Base-by-base conservation (phyloP, 2,329 filamentous ascomycete species). In the Purpureocillium lavendulum region DNA sequence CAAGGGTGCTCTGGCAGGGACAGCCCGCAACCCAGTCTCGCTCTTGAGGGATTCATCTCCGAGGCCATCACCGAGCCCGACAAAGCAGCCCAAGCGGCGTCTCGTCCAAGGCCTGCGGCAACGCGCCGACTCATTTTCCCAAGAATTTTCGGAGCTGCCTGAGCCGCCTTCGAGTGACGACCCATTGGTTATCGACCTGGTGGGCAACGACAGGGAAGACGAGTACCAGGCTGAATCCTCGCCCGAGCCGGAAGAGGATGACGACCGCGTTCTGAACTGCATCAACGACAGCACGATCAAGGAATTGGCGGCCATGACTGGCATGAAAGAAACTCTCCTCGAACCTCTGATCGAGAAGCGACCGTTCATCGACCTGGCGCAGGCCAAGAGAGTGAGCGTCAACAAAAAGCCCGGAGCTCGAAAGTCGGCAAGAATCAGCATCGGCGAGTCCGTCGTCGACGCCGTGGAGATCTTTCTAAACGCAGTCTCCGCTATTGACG, bases 401-500 rank as follows among this genome's bases (percentile, higher is more conserved):
- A 60, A 57, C 41, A 68, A 73, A 43, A 69, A 68, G 40, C 56
- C 63, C 4, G 67, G 66, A 34, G 64, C 68, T n/a, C 56, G 62
- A 38, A 69, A 68, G 35, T 59, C 64, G 2, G 59, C 69, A 36
- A 67, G 65, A 39, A 54, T 71, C 18, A 64, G 66, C 35, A 66
- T 75, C 37, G 76, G 75, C 28, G 65, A 76, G 39, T 64, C 70
- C 12, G 65, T 74, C 9, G 73, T 73, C 4, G 64, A 70, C 13
- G 62, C 66, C 3, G 60, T 75, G 59, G 47, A 80, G 69, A 77
- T 85, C 17, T 94, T 94, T 71, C 82, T 84, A 63, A 73, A 73
- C 14, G 85, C 85, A 1, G 89, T 92, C 49, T 75, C 84, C 46
- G 86, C 86, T 15, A 87, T 96, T 38, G 89, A 95, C 59, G 73